Percentiles rank a stretch among this genome's conserved stretches.
Evolutionary conservation across 306 rosid genomes (phyloP).

Genomic region (Gastrolobium villosum): DNA sequence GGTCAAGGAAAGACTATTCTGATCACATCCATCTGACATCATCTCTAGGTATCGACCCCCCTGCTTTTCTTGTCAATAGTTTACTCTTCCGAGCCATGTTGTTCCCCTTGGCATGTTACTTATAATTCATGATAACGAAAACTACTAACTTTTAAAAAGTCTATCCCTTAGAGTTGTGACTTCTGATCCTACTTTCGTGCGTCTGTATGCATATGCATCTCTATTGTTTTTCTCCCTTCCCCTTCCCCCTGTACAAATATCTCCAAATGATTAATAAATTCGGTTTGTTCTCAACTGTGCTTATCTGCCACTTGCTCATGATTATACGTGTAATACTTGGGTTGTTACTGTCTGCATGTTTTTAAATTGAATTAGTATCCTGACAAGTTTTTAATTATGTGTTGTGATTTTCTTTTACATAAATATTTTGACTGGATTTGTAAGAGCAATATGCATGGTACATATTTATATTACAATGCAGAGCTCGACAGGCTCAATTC

Average conservation of each 20-base stretch:
- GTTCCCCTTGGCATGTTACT: slow-evolving; percentile 5
- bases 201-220: slow-evolving; percentile 8
- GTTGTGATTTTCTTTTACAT: background rate
- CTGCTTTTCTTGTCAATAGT: slow-evolving; percentile 27
- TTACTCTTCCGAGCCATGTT: slow-evolving; percentile 20
- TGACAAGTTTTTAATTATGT: slow-evolving; percentile 27
- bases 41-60: slow-evolving; percentile 19
- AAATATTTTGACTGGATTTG: slow-evolving; percentile 19
- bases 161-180: slow-evolving; percentile 43
- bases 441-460: background rate
- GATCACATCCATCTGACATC: slow-evolving; percentile 6
- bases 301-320: slow-evolving; percentile 13
- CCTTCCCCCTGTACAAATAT: background rate
- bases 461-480: slow-evolving; percentile 27
- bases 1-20: slow-evolving; percentile 19
- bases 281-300: background rate
- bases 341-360: background rate
- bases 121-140: slow-evolving; percentile 26
- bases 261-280: slow-evolving; percentile 1
- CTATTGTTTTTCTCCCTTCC: slow-evolving; percentile 19
- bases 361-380: slow-evolving; percentile 39
- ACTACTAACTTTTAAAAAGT: slow-evolving; percentile 23
- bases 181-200: slow-evolving; percentile 14
- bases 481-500: slow-evolving; percentile 4
- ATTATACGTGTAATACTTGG: slow-evolving; percentile 13